phyloP scores from a whole-genome alignment of 2,329 filamentous ascomycete genomes.

The Xylariaceae sp. region DNA sequence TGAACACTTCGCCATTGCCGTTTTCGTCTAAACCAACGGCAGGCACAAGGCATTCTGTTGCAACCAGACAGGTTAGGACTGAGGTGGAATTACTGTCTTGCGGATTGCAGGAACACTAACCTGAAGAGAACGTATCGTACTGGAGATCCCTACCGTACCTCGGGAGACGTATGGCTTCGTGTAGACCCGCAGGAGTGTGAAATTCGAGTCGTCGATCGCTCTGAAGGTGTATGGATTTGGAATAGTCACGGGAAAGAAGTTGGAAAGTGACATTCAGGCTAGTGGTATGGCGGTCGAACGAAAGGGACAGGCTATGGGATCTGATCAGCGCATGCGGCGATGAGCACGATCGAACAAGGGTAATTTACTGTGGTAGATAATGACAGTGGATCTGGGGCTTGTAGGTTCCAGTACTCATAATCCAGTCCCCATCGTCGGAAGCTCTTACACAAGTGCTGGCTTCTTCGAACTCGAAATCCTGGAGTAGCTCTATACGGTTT shows the following conservation, averaged over 20 bases:
- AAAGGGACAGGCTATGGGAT: constrained; percentile 65
- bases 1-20: constrained; percentile 85
- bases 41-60: constrained; percentile 78
- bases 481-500: constrained; percentile 88
- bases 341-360: too few species aligned
- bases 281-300: constrained; percentile 86
- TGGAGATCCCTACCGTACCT: constrained; percentile 86
- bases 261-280: constrained; percentile 88
- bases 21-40: constrained; percentile 83
- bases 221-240: constrained; percentile 91
- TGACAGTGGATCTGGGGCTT: constrained; percentile 91
- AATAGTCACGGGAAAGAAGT: constrained; percentile 84
- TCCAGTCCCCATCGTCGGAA: constrained; percentile 94
- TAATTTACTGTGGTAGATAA: constrained; percentile 67
- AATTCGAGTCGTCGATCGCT: constrained; percentile 83
- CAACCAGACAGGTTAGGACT: too few species aligned
- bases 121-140: constrained; percentile 67
- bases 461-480: constrained; percentile 97
- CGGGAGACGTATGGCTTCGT: constrained; percentile 85
- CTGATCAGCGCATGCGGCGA: too few species aligned
- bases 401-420: constrained; percentile 83
- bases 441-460: constrained; percentile 81
- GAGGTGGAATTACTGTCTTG: too few species aligned
- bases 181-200: constrained; percentile 54
- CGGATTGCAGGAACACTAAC: too few species aligned